phyloP scores from a whole-genome alignment of 163 green algal genomes.

The Scenedesmus sp. region DNA sequence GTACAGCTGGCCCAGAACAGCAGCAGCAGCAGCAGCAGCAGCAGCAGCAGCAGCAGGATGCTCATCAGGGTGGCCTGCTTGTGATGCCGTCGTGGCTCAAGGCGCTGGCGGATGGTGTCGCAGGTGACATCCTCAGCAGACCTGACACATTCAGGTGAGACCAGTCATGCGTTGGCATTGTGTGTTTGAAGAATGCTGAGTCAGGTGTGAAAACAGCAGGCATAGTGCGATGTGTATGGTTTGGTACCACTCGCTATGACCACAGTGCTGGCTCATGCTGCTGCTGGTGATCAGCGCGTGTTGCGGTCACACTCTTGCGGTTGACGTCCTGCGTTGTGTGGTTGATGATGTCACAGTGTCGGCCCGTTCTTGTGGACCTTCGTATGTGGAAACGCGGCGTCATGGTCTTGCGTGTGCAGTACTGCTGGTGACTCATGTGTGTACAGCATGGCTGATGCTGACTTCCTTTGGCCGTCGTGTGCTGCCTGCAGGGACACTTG shows the following conservation, averaged over 20 bases:
- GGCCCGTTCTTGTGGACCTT: too few species aligned
- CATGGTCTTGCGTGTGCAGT: too few species aligned
- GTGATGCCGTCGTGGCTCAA: slow-evolving; percentile 32
- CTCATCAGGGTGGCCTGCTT: not conserved
- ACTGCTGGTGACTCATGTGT: not conserved
- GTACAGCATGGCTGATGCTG: not conserved
- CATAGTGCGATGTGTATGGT: not conserved
- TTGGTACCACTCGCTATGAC: not conserved
- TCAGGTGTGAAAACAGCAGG: not conserved
- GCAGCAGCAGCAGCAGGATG: not conserved
- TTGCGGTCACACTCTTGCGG: not conserved
- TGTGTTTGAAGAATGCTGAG: not conserved
- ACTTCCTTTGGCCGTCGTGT: not conserved
- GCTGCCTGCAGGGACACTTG: slow-evolving; percentile 24
- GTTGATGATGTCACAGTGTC: too few species aligned
- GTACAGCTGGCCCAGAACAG: not conserved
- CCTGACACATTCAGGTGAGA: slow-evolving; percentile 46
- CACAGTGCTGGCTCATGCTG: not conserved
- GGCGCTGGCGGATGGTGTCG: not conserved
- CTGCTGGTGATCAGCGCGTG: not conserved
- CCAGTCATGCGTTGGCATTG: not conserved
- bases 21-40: too few species aligned
- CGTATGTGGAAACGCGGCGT: too few species aligned
- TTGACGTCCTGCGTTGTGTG: too few species aligned
- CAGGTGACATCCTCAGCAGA: not conserved